Conservation (phyloP, 208 protist genomes). For the Herpetomonas samuelpessoai region DNA sequence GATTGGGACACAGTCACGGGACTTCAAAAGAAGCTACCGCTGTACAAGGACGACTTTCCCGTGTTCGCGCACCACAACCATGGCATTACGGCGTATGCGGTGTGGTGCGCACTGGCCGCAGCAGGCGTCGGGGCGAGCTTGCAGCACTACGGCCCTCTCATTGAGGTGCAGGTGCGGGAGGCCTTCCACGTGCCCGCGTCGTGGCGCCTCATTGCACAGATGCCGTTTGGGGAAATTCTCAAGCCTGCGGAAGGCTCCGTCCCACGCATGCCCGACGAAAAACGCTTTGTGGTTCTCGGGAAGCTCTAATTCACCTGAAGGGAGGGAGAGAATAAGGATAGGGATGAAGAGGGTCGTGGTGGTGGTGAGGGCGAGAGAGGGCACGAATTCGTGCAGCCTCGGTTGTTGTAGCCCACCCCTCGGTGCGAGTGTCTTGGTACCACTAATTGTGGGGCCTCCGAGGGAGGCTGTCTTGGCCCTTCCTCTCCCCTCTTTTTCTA, state of each 20-base stretch:
- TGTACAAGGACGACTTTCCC: constrained; percentile 41
- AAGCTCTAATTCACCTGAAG: constrained; percentile 14
- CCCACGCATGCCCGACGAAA: constrained; percentile 32
- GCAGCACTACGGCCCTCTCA: constrained; percentile 61
- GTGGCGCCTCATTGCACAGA: constrained; percentile 52
- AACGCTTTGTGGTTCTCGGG: constrained; percentile 34
- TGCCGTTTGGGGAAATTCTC: constrained; percentile 54
- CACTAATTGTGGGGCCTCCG: no score
- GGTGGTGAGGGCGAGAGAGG: no score
- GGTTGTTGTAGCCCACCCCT: no score
- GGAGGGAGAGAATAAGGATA: no score
- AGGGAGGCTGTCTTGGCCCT: no score
- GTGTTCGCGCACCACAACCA: constrained; percentile 40
- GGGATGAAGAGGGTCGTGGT: no score
- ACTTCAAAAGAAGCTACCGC: constrained; percentile 38
- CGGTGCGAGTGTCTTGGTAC: no score
- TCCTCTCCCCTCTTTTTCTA: no score
- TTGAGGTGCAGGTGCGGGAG: constrained; percentile 23
- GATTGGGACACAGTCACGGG: constrained; percentile 26
- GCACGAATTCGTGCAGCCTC: no score
- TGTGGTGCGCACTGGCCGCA: constrained; percentile 50
- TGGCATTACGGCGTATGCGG: constrained; percentile 49
- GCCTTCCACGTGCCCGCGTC: constrained; percentile 33
- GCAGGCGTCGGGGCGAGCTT: constrained; percentile 37
- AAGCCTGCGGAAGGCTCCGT: constrained; percentile 31